A percentile compares a stretch with the other conserved stretches of the same genome.
Evolutionary conservation across 2,329 filamentous ascomycete genomes (phyloP).

Genomic region (Epichloe glyceriae): DNA sequence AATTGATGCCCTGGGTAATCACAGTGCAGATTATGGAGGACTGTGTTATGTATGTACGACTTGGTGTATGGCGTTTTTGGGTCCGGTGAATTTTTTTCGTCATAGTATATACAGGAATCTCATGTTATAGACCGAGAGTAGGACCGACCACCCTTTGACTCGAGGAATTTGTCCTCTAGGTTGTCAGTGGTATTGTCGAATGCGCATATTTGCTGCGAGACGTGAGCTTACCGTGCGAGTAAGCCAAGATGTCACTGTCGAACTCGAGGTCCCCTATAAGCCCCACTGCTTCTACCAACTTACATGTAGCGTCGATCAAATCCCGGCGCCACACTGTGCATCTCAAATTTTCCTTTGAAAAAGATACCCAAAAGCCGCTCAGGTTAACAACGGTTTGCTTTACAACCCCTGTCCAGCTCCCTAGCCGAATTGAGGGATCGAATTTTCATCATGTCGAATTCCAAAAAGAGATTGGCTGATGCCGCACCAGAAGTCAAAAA

Average conservation of each 20-base stretch:
- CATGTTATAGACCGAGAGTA: background rate
- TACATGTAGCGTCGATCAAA: background rate
- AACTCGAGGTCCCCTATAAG: background rate
- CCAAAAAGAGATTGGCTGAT: slow-evolving; percentile 45
- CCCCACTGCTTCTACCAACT: background rate
- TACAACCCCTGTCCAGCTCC: too few species aligned
- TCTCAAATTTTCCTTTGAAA: background rate
- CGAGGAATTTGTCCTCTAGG: background rate
- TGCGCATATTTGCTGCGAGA: background rate
- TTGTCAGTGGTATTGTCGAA: background rate
- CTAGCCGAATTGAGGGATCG: too few species aligned
- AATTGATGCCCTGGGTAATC: slow-evolving; percentile 13
- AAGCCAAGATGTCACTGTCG: background rate
- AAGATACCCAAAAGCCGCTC: background rate
- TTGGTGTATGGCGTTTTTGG: background rate
- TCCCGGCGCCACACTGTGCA: slow-evolving; percentile 1
- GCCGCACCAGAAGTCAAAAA: slow-evolving; percentile 26
- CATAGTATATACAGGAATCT: background rate
- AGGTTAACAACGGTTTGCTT: background rate
- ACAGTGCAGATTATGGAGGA: background rate
- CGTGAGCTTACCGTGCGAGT: background rate
- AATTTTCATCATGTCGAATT: slow-evolving; percentile 21
- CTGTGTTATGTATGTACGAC: background rate
- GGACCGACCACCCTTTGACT: too few species aligned
- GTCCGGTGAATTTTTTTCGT: background rate